Percentiles rank a stretch among this genome's conserved stretches.
phyloP scores from a whole-genome alignment of 2,329 filamentous ascomycete genomes.

The Mycogone perniciosa region DNA sequence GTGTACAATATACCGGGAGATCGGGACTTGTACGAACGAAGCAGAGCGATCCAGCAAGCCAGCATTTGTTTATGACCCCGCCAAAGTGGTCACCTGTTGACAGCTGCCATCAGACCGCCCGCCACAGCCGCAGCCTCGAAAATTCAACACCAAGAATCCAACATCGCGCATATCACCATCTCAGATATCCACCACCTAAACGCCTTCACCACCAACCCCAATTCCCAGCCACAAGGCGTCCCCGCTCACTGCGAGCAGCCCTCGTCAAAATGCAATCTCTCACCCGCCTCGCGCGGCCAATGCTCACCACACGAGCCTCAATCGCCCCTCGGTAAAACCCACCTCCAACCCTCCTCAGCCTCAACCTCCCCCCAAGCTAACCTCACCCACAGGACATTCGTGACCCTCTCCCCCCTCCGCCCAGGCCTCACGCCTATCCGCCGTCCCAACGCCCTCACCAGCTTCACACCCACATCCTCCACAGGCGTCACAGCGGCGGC shows the following conservation, averaged over 20 bases:
- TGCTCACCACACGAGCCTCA: constrained; percentile 19
- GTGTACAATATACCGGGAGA: not conserved
- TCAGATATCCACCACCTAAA: not conserved
- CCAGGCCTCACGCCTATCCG: constrained; percentile 36
- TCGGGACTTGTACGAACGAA: too few relatives aligned
- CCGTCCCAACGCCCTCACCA: constrained; percentile 24
- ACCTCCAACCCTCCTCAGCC: not conserved
- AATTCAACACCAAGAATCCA: constrained; percentile 10
- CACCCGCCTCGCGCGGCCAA: constrained; percentile 26
- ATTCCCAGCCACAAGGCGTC: not conserved
- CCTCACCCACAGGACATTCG: constrained; percentile 34
- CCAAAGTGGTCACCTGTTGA: not conserved
- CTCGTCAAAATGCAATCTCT: constrained; percentile 20
- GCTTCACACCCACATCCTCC: constrained; percentile 25
- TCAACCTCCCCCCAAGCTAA: not conserved
- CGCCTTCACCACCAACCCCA: not conserved
- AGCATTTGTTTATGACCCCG: not conserved
- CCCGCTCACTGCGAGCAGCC: not conserved
- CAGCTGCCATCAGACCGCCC: not conserved
- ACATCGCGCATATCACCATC: not conserved
- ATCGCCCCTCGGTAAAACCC: constrained; percentile 20
- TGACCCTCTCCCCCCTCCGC: constrained; percentile 45
- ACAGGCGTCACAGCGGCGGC: constrained; percentile 19
- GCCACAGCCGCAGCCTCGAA: constrained; percentile 2
- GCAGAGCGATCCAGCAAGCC: not conserved